Evolutionary conservation across 139 green algal species (phyloP).

Genomic region (Gonium pectorale): DNA sequence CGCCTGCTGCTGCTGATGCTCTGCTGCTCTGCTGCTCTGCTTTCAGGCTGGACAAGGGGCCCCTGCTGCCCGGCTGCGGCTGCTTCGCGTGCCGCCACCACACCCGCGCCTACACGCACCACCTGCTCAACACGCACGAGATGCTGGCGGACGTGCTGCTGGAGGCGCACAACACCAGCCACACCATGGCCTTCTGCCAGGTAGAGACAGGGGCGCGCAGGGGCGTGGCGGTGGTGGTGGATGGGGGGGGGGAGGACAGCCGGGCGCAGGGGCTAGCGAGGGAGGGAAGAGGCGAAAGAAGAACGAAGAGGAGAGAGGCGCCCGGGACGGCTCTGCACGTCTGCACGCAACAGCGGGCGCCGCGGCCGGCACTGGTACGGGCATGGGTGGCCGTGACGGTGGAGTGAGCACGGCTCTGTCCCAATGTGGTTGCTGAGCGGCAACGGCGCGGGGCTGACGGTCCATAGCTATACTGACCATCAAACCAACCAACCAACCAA

Average conservation of each 20-base stretch:
- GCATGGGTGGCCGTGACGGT: background rate
- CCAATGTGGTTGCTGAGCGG: background rate
- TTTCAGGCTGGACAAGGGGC: slow-evolving; percentile 65
- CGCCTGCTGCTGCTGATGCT: too few relatives aligned
- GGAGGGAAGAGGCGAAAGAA: background rate
- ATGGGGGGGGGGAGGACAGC: background rate
- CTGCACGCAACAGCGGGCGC: background rate
- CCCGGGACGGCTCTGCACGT: too few relatives aligned
- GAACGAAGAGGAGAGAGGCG: background rate
- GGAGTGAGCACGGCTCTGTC: background rate
- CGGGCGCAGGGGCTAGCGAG: background rate
- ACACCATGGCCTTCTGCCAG: slow-evolving; percentile 72
- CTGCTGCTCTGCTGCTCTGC: too few relatives aligned
- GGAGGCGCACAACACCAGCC: slow-evolving; percentile 81
- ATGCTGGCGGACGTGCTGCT: slow-evolving; percentile 84
- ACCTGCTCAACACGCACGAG: slow-evolving; percentile 82
- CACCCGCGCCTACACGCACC: slow-evolving; percentile 82
- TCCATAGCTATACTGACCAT: background rate
- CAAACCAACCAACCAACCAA: background rate
- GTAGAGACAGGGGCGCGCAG: background rate
- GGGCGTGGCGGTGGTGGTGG: background rate
- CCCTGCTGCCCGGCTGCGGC: slow-evolving; percentile 71
- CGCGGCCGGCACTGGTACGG: background rate
- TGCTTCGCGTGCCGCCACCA: slow-evolving; percentile 79
- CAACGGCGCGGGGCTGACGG: background rate